Evolutionary conservation across 192 early-diverging fungal species (phyloP), one percentile per base, ranked within the genome.

Genomic region (Coemansia sp.): DNA sequence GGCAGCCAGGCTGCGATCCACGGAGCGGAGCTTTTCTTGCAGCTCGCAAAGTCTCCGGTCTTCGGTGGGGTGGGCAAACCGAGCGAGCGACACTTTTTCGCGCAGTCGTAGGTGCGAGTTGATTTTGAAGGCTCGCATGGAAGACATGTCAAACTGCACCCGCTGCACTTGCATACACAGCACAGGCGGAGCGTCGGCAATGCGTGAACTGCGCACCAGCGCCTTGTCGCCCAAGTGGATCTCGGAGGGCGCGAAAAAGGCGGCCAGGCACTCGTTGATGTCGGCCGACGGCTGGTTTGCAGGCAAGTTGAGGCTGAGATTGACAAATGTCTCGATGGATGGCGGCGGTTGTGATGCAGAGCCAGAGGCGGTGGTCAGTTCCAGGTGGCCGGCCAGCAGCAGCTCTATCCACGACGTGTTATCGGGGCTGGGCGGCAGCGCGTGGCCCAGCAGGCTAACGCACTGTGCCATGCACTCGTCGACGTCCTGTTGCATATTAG

Each of bases 401-500:
- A 54, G 38, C 57, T 72, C 66, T 41, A 76, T 74, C 72, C 72
- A 83, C 38, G 73, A 53, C 11, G 52, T 48, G 39, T 50, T 53
- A 18, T 60, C 68, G 8, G 48, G 26, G 14, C 12, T 37, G 44
- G 72, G 77, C 7, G 80, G 72, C 43, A 92, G 72, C 0, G 87
- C 89, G 15, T 83, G 83, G 18, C 82, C 82, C 2, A 92, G 62
- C 9, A 86, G 67, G 4, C 78, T 72, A 61, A 90, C 87, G 12
- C 85, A 81, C 56, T 87, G 86, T 1, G 74, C 82, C 84, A 92
- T 87, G 55, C 87, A 88, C 62, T 92, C 90, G 22, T 86, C 84
- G 0, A 92, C 86, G 67, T 92, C 90, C 53, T 92, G 90, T 60
- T 90, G 88, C 26, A n/a, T n/a, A n/a, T n/a, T n/a, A 81, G 78